Conservation (phyloP, 129 eudicot species). For the Arctium minus region DNA sequence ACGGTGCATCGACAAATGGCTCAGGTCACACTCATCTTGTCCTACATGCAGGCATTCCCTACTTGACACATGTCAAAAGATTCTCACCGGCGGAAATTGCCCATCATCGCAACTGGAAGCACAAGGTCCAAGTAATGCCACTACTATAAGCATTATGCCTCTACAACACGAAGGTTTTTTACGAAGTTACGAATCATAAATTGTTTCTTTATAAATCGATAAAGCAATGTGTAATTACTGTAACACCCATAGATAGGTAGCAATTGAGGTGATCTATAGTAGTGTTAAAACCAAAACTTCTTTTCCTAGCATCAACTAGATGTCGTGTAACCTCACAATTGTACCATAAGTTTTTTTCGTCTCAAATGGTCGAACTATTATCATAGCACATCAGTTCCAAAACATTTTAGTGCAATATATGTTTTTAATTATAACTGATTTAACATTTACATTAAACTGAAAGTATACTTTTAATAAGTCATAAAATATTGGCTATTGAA, state of each 20-base stretch:
- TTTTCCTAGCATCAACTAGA: neutral
- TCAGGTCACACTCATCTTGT: constrained; percentile 78
- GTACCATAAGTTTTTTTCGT: neutral
- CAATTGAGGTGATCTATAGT: neutral
- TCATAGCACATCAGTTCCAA: neutral
- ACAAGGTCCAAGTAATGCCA: constrained; percentile 23
- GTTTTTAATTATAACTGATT: neutral
- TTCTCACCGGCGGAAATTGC: constrained; percentile 26
- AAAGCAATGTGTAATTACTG: constrained; percentile 6
- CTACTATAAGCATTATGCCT: constrained; percentile 48
- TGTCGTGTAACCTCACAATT: neutral
- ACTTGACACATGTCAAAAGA: constrained; percentile 72
- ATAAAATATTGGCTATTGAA: neutral
- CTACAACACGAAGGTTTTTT: constrained; percentile 62
- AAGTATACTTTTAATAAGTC: neutral
- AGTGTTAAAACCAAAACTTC: neutral
- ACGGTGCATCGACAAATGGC: constrained; percentile 83
- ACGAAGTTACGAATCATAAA: constrained; percentile 32
- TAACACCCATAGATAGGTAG: neutral
- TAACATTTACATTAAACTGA: neutral
- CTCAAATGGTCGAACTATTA: neutral
- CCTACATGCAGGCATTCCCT: constrained; percentile 85
- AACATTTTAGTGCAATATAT: neutral
- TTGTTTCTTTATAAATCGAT: neutral
- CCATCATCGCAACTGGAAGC: neutral